phyloP scores from a whole-genome alignment of 768 basidiomycete genomes.

The Boletus reticulatus region DNA sequence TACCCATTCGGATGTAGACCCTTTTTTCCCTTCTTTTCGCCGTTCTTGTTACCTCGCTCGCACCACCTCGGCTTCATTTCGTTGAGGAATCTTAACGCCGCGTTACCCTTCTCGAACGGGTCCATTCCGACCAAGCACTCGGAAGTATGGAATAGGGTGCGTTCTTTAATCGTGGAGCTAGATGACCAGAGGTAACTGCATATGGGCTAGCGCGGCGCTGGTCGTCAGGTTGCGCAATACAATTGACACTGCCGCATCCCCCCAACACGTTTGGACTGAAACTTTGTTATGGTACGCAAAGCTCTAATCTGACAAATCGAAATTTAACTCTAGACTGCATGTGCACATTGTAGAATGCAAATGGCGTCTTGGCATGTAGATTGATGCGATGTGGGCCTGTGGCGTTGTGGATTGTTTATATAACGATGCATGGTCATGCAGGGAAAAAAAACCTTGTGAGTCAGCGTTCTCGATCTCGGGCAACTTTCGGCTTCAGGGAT shows the following conservation, averaged over 20 bases:
- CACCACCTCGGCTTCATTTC: conserved; percentile 6
- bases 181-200: conserved; percentile 15
- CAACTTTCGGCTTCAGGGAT: not conserved
- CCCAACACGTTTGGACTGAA: not conserved
- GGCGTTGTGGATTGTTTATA: conserved; percentile 20
- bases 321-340: no score
- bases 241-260: not conserved
- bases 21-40: not conserved
- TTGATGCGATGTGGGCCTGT: conserved; percentile 17
- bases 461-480: conserved; percentile 1
- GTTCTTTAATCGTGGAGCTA: conserved; percentile 5
- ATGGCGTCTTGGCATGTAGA: not conserved
- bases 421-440: not conserved
- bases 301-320: not conserved
- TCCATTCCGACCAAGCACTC: conserved; percentile 1
- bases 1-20: not conserved
- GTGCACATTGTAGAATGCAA: not conserved
- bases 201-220: conserved; percentile 8
- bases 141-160: conserved; percentile 4
- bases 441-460: not conserved
- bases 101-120: conserved; percentile 8
- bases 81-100: conserved; percentile 8
- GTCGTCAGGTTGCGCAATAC: not conserved
- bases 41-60: not conserved
- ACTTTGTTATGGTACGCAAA: conserved; percentile 2